Evolutionary conservation across 495 filamentous ascomycete species (phyloP).

Genomic region (Hypoxylon fragiforme): DNA sequence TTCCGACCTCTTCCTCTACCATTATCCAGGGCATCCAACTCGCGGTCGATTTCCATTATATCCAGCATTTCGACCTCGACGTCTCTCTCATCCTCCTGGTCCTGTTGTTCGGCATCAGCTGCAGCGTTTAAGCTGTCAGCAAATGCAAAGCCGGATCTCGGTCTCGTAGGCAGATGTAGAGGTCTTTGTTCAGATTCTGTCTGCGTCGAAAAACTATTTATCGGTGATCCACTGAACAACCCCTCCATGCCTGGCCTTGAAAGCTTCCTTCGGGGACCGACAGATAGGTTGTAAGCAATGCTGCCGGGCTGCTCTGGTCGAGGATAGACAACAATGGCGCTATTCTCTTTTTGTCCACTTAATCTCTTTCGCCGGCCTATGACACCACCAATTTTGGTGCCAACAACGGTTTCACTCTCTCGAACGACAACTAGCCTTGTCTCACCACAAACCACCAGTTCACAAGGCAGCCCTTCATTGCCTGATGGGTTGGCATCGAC

Average conservation of each 20-base stretch:
- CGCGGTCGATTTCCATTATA: constrained; percentile 60
- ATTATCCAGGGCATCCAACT: constrained; percentile 51
- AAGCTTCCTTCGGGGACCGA: constrained; percentile 31
- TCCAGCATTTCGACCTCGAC: constrained; percentile 57
- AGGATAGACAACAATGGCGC: constrained; percentile 48
- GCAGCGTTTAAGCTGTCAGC: constrained; percentile 47
- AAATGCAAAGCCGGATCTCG: constrained; percentile 44
- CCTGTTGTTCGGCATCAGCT: constrained; percentile 48
- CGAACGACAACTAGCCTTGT: constrained; percentile 64
- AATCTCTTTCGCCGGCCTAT: constrained; percentile 38
- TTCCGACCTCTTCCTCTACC: constrained; percentile 48
- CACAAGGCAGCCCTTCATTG: constrained; percentile 51
- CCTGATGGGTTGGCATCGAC: constrained; percentile 37
- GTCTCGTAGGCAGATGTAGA: constrained; percentile 18
- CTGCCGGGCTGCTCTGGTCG: constrained; percentile 45
- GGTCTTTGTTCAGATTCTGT: constrained; percentile 12
- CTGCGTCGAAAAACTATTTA: constrained; percentile 10
- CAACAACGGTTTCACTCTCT: constrained; percentile 43
- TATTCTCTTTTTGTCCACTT: constrained; percentile 36
- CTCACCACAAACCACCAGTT: constrained; percentile 67
- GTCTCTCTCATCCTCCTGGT: constrained; percentile 50
- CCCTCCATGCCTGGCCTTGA: constrained; percentile 13
- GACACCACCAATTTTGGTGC: constrained; percentile 41
- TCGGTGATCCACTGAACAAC: constrained; percentile 32
- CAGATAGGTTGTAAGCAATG: constrained; percentile 51